Evolutionary conservation across 2,329 filamentous ascomycete species (phyloP), one percentile per base, ranked within the genome.

Genomic region (Leptosphaerulina australis): DNA sequence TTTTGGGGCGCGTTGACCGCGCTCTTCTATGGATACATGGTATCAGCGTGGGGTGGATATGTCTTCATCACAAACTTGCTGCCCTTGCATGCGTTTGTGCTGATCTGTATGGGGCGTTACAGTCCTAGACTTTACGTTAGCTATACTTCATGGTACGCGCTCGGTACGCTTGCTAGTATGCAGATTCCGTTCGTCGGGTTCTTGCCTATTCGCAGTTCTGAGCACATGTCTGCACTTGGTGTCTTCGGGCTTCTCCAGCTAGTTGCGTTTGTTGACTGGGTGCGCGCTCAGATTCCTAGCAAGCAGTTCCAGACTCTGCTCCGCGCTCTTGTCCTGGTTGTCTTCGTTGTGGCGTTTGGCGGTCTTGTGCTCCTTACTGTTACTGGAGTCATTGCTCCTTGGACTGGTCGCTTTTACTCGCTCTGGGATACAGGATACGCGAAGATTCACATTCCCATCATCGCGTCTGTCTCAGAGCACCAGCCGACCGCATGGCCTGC

Each of bases 1-100:
- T 89, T 97, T 76, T 99, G 93, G 93, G 93, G 91, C 64, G 92
- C 90, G 28, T 81, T 97, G 56, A 94, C 92, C 64, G 94, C 94
- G 33, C 82, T 99, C 46, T 97, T 95, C 78, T 99, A 99, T 76
- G 94, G 94, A 69, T 99, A 99, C 85, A 99, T 99, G 94, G 94
- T 99, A 59, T 94, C 93, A 38, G 96, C 95, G 14, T 99, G 94
- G 94, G 94, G 94, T 82, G 94, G 94, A 70, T 99, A 99, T 75
- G 94, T 96, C 68, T 99, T 99, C 83, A 99, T 99, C 71, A 99
- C 95, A 55, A 97, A 96, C 74, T 79, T 99, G 76, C 86, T 99
- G 52, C 94, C 94, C 28, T 84, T 99, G 62, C 94, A 99, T 75
- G 87, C 90, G 6, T 92, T 99, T 65, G 91, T 96, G 36, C 82